phyloP scores from a whole-genome alignment of 2,329 filamentous ascomycete genomes.

The Pseudogymnoascus sp. region DNA sequence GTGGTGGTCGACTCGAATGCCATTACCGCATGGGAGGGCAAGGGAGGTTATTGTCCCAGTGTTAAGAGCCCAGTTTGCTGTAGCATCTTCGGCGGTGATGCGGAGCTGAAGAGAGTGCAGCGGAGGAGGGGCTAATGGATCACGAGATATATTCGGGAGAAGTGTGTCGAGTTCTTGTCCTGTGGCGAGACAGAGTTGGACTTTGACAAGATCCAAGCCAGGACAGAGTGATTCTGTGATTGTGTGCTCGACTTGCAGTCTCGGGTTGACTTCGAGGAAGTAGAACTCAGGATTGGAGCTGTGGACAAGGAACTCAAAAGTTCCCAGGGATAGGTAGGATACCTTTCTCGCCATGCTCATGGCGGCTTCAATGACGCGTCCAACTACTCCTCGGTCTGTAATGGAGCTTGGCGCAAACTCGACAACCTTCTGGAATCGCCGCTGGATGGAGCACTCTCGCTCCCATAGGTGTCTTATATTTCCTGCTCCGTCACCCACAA shows the following conservation, averaged over 20 bases:
- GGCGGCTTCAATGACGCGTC: constrained; percentile 36
- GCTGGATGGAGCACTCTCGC: constrained; percentile 59
- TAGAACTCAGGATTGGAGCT: constrained; percentile 37
- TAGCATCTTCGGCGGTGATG: constrained; percentile 35
- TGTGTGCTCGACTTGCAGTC: constrained; percentile 27
- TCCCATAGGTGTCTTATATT: constrained; percentile 54
- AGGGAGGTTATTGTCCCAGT: constrained; percentile 51
- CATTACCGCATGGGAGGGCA: constrained; percentile 47
- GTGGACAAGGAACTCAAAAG: constrained; percentile 56
- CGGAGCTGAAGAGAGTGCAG: constrained; percentile 37
- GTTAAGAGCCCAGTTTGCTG: constrained; percentile 44
- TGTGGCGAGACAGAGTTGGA: constrained; percentile 31
- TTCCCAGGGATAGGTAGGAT: constrained; percentile 50
- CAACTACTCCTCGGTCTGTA: constrained; percentile 35
- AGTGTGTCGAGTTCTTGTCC: constrained; percentile 27
- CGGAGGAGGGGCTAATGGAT: constrained; percentile 27
- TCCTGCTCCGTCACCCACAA: constrained; percentile 55
- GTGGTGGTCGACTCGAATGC: constrained; percentile 38
- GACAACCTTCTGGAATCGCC: constrained; percentile 62
- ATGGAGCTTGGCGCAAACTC: constrained; percentile 62
- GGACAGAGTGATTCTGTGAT: constrained; percentile 32
- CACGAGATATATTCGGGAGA: constrained; percentile 24
- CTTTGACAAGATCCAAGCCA: constrained; percentile 25
- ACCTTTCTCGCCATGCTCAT: constrained; percentile 45
- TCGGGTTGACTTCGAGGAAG: constrained; percentile 26